phyloP scores from a whole-genome alignment of 768 basidiomycete species.

The Agaricus bisporus region DNA sequence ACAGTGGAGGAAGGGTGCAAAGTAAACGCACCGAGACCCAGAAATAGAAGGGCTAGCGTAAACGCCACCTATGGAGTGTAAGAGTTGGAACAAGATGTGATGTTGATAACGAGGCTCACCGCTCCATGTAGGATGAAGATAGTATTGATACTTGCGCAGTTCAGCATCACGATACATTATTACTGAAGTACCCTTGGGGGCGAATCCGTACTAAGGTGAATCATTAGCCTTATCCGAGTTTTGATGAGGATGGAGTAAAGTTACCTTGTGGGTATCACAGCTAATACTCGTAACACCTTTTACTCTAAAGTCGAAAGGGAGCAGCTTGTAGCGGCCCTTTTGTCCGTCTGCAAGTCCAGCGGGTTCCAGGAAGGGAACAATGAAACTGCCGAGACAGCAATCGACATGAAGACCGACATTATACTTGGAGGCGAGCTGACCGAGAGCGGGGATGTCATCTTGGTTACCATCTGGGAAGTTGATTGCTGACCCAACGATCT shows the following conservation, averaged over 20 bases:
- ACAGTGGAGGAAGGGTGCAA: neutral
- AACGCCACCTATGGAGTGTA: slow-evolving; percentile 56
- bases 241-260: neutral
- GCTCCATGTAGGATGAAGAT: slow-evolving; percentile 74
- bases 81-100: neutral
- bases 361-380: slow-evolving; percentile 86
- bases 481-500: slow-evolving; percentile 83
- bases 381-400: slow-evolving; percentile 91
- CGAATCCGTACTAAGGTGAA: slow-evolving; percentile 73
- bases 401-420: slow-evolving; percentile 90
- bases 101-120: slow-evolving; percentile 33
- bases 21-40: slow-evolving; percentile 67
- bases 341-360: slow-evolving; percentile 63
- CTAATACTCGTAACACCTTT: slow-evolving; percentile 91
- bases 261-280: slow-evolving; percentile 92
- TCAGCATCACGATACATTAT: slow-evolving; percentile 87
- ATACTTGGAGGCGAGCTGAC: slow-evolving; percentile 62
- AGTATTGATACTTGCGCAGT: slow-evolving; percentile 80
- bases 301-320: slow-evolving; percentile 86
- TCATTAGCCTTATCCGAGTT: neutral
- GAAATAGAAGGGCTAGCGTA: slow-evolving; percentile 89
- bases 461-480: slow-evolving; percentile 86
- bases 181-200: slow-evolving; percentile 92
- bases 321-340: slow-evolving; percentile 46
- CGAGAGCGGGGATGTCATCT: slow-evolving; percentile 80